Evolutionary conservation across 1,139 yeast genomes (phyloP).

Genomic region (Suhomyces bokatorum): DNA sequence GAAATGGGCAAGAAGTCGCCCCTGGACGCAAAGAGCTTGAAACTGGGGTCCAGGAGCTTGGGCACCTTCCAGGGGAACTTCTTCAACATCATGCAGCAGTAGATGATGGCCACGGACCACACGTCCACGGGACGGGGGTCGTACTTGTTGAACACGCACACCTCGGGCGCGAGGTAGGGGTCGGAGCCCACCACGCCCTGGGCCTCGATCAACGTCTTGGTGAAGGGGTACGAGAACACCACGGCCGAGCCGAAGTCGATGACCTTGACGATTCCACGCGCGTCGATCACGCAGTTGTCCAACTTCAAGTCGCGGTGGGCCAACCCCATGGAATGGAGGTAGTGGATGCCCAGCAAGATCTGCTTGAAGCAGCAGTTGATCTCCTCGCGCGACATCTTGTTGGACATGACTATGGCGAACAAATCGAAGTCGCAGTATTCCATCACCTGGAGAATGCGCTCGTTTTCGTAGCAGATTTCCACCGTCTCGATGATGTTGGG

Average conservation of each 20-base stretch:
- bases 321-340: conserved; percentile 82
- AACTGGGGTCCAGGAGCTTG: conserved; percentile 79
- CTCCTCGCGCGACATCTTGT: conserved; percentile 83
- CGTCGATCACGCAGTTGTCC: conserved; percentile 89
- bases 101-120: conserved; percentile 92
- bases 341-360: conserved; percentile 76
- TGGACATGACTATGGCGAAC: conserved; percentile 94
- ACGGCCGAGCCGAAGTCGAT: conserved; percentile 96
- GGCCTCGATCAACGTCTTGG: conserved; percentile 74
- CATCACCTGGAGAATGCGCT: conserved; percentile 87
- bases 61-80: conserved; percentile 98
- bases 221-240: conserved; percentile 87
- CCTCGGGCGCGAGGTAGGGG: conserved; percentile 94
- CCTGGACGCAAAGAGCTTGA: conserved; percentile 60
- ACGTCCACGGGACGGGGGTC: conserved; percentile 94
- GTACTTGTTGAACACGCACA: conserved; percentile 74
- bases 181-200: conserved; percentile 94
- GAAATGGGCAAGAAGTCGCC: conserved; percentile 46
- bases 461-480: conserved; percentile 88
- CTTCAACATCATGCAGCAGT: conserved; percentile 91
- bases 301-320: conserved; percentile 92
- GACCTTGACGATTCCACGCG: conserved; percentile 80
- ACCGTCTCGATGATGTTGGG: conserved; percentile 89
- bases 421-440: conserved; percentile 93
- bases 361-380: conserved; percentile 91